These are phyloP conservation scores for Poronia punctata DNA, from an alignment of 495 filamentous ascomycete genomes.

Conservation along the genomic window DNA sequence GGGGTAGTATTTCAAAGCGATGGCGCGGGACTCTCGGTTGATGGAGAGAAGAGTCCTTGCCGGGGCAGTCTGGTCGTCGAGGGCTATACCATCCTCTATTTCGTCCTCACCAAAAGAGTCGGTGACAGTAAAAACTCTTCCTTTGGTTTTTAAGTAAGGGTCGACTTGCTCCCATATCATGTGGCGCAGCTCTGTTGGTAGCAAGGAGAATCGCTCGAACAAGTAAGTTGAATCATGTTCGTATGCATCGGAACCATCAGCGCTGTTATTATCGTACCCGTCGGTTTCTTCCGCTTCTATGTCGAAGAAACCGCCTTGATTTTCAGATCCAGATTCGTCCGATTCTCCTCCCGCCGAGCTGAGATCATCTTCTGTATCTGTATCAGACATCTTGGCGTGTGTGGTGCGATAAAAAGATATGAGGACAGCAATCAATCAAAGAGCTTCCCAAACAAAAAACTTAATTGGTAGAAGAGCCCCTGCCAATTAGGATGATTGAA, in stretches of 20 bases:
- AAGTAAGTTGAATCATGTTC: conserved; percentile 1
- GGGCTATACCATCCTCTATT: conserved; percentile 8
- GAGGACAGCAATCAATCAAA: too few species aligned
- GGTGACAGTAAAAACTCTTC: conserved; percentile 16
- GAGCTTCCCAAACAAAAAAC: too few species aligned
- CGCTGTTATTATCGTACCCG: conserved; percentile 13
- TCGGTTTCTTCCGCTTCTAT: conserved; percentile 24
- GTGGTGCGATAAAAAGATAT: too few species aligned
- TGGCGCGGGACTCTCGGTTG: conserved; percentile 26
- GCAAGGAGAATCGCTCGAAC: conserved; percentile 33
- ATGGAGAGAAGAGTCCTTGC: conserved; percentile 26
- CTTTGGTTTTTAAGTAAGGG: conserved; percentile 23
- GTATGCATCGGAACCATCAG: conserved; percentile 5
- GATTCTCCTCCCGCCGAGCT: not conserved
- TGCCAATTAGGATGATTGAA: too few species aligned
- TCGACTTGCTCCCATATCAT: conserved; percentile 36
- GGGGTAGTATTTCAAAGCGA: conserved; percentile 27
- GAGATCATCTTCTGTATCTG: conserved; percentile 1
- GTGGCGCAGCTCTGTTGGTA: conserved; percentile 34
- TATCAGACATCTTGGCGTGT: too few species aligned
- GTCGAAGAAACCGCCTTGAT: conserved; percentile 17
- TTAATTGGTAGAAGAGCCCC: too few species aligned
- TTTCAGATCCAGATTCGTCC: conserved; percentile 7
- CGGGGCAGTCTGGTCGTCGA: conserved; percentile 23
- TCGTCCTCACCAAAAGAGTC: not conserved